These are phyloP conservation scores for Russula emetica DNA, from an alignment of 768 basidiomycete species.

Conservation along the genomic window DNA sequence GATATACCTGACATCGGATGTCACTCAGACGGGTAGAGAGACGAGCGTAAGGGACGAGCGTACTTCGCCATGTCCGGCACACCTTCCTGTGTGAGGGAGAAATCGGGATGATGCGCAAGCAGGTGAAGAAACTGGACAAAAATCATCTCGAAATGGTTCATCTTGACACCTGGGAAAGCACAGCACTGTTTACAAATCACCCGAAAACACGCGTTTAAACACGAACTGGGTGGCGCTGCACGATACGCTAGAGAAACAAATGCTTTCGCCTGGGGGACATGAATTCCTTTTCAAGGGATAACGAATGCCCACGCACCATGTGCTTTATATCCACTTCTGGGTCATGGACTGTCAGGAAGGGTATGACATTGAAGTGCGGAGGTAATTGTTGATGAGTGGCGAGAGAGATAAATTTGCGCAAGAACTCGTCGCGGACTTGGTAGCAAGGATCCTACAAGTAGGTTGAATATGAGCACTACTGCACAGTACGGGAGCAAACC, in stretches of 20 bases:
- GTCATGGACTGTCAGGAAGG: conserved; percentile 87
- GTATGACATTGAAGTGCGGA: conserved; percentile 73
- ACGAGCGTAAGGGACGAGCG: conserved; percentile 29
- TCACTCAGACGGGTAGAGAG: neutral
- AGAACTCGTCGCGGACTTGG: conserved; percentile 74
- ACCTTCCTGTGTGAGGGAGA: conserved; percentile 60
- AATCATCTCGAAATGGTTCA: conserved; percentile 72
- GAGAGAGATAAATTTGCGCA: conserved; percentile 66
- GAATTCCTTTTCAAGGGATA: neutral
- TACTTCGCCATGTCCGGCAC: conserved; percentile 79
- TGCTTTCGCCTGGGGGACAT: conserved; percentile 12
- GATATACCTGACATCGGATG: conserved; percentile 61
- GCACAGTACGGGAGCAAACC: conserved; percentile 40
- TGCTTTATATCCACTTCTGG: conserved; percentile 77
- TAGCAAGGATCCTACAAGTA: conserved; percentile 73
- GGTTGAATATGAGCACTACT: neutral
- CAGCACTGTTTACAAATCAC: neutral
- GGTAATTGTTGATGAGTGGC: conserved; percentile 63
- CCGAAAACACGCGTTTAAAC: neutral
- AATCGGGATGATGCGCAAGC: conserved; percentile 94
- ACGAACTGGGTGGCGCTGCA: conserved; percentile 15
- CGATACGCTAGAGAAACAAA: conserved; percentile 27
- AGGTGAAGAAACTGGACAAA: conserved; percentile 85
- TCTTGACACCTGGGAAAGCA: conserved; percentile 42
- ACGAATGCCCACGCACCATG: conserved; percentile 43